Base-by-base conservation (phyloP, 1,284 basidiomycete genomes). In the Ceratorhiza oryzae-sativae region DNA sequence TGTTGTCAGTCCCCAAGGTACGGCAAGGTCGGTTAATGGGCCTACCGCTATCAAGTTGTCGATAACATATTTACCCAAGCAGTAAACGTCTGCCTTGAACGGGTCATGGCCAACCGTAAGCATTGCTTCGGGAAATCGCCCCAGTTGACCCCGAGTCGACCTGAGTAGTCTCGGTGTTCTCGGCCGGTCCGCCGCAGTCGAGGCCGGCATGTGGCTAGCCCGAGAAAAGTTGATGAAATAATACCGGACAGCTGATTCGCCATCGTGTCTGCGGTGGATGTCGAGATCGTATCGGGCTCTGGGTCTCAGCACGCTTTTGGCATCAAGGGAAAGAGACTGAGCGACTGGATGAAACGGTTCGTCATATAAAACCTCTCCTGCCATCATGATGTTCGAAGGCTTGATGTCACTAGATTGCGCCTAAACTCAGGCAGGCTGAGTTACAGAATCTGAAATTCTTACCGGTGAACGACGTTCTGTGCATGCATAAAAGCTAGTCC, bases 361-460 rank as follows among this genome's bases (percentile, higher is more conserved):
- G 23, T 67, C 63, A 34, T 67, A 67, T 48, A 67, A 32, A 27
- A 55, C 63, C 25, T 67, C 63, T 39, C 63, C 63, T 9, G 63
- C 63, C 63, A 67, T 67, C 63, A 67, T 67, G n/a, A 67, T 67
- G 25, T 67, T 67, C 10, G 63, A 67, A n/a, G 63, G 63, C 30
- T 55, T 67, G 49, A 67, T 67, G 18, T 67, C 63, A 23, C 63
- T 67, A 23, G 39, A 27, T 20, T n/a, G 4, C 30, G 4, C 8
- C 32, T 13, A 25, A 53, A 55, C 25, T 42, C 32, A 27, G 4
- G 15, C 32, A 3, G 3, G 18, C 3, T 15, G 20, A 13, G 10
- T 20, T 30, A 36, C 15, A 20, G 34, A 36, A 20, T 58, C 5
- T 13, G 15, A 53, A 30, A 27, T 8, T n/a, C 63, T 34, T 25